These are phyloP conservation scores for Trametes gibbosa DNA, from an alignment of 768 basidiomycete species.

Conservation along the genomic window DNA sequence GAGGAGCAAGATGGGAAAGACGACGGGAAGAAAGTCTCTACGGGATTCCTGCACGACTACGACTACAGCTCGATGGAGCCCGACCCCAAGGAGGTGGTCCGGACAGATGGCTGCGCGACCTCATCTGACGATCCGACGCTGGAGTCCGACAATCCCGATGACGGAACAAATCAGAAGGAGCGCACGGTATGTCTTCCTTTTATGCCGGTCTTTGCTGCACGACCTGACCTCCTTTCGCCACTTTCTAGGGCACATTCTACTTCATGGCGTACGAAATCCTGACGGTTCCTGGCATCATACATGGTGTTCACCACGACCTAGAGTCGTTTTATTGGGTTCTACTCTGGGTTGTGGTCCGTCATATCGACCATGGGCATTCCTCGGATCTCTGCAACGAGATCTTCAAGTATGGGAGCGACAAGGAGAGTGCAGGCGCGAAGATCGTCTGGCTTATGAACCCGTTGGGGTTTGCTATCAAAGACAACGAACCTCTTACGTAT, in stretches of 20 bases:
- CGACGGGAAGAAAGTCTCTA: too few relatives aligned
- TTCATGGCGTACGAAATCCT: background rate
- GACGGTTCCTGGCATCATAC: background rate
- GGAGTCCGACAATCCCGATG: too few relatives aligned
- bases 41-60: conserved; percentile 9
- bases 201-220: too few relatives aligned
- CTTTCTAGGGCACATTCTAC: background rate
- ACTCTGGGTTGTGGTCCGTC: conserved; percentile 10
- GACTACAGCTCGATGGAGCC: conserved; percentile 7
- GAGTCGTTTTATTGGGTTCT: conserved; percentile 12
- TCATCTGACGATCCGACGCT: too few relatives aligned
- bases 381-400: background rate
- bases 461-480: background rate
- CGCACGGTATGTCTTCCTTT: too few relatives aligned
- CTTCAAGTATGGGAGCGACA: background rate
- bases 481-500: background rate
- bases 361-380: background rate
- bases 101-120: too few relatives aligned
- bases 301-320: background rate
- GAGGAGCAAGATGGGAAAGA: too few relatives aligned
- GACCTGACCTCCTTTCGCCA: background rate
- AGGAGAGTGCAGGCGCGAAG: background rate
- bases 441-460: background rate
- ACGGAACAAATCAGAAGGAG: too few relatives aligned
- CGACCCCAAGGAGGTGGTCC: too few relatives aligned